These are phyloP conservation scores for Lodderomyces margitis DNA, from an alignment of 1,139 yeast genomes.

Conservation along the genomic window DNA sequence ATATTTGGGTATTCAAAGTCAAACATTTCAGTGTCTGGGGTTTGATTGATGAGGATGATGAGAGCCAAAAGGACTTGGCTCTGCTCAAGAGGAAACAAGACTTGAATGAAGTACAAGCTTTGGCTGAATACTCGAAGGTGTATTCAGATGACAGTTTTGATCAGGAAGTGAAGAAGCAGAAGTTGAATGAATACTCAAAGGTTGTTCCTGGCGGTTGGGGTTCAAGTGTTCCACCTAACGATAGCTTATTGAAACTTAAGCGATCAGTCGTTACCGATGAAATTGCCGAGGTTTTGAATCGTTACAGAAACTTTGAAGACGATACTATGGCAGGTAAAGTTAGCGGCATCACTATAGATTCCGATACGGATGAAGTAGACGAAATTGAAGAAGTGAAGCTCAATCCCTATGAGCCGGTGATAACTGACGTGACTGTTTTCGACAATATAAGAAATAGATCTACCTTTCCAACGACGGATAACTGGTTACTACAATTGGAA, in stretches of 20 bases:
- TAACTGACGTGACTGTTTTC: constrained; percentile 31
- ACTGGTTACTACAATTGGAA: constrained; percentile 65
- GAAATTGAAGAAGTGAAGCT: constrained; percentile 47
- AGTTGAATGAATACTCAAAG: constrained; percentile 25
- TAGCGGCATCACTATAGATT: constrained; percentile 32
- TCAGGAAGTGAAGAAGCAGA: constrained; percentile 38
- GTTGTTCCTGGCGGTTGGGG: constrained; percentile 43
- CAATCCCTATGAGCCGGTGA: constrained; percentile 69
- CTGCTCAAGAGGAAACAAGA: constrained; percentile 33
- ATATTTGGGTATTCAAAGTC: constrained; percentile 78
- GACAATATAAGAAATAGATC: constrained; percentile 31
- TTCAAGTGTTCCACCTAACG: constrained; percentile 15
- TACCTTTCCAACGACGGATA: constrained; percentile 48
- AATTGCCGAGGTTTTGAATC: constrained; percentile 25
- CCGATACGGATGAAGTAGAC: constrained; percentile 21
- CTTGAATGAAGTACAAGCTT: constrained; percentile 23
- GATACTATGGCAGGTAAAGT: constrained; percentile 24
- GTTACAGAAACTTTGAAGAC: constrained; percentile 19
- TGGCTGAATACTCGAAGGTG: constrained; percentile 27
- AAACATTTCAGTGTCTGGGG: constrained; percentile 97
- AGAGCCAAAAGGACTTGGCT: constrained; percentile 42
- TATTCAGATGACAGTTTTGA: constrained; percentile 28
- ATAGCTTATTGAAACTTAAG: constrained; percentile 25
- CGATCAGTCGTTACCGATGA: constrained; percentile 28
- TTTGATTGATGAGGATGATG: constrained; percentile 64